Base-by-base conservation (phyloP, 768 basidiomycete species). In the Hygrophoropsis aurantiaca region DNA sequence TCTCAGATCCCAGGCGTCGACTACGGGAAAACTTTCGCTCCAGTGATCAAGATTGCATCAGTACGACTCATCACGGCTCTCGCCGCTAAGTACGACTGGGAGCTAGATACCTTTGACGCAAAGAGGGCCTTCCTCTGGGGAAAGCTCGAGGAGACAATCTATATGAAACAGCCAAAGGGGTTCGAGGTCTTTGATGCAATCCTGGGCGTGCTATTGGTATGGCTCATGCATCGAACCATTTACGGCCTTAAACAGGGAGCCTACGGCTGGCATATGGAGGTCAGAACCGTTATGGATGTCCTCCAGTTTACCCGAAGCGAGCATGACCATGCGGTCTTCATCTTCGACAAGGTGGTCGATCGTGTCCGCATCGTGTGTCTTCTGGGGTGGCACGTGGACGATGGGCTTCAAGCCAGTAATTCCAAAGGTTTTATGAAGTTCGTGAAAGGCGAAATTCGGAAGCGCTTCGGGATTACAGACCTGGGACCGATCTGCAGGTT, bases 231-330 rank as follows among this genome's bases (percentile, higher is more conserved):
- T 0, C 52, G 56, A 15, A 54, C 63, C 0, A 46, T 77, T 7
- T 78, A 77, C 44, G 67, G 75, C 0, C 62, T 76, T 5, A 66
- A 65, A 13, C 70, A 72, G 44, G 53, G 64, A 3, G 65, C 56
- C 5, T 37, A 53, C 11, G 43, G 58, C 21, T 73, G 71, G 69
- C 61, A 69, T 38, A 15, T 58, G 42, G 4, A n/a, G 3, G n/a
- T 40, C n/a, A 4, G 7, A 4, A 8, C 13, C 4, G 39, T 40
- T 2, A 15, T 40, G n/a, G 2, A 4, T 3, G 4, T 3, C 21
- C 39, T 40, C 7, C 13, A 21, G 3, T 40, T 40, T 7, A n/a
- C 7, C 13, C 7, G 39, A 2, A n/a, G 39, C 39, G 13, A n/a
- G 2, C n/a, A 13, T 2, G 39, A 40, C 39, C 20, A 40, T 4